Evolutionary conservation across 805 yeast genomes (phyloP).

Genomic region (Lipomyces oligophaga): DNA sequence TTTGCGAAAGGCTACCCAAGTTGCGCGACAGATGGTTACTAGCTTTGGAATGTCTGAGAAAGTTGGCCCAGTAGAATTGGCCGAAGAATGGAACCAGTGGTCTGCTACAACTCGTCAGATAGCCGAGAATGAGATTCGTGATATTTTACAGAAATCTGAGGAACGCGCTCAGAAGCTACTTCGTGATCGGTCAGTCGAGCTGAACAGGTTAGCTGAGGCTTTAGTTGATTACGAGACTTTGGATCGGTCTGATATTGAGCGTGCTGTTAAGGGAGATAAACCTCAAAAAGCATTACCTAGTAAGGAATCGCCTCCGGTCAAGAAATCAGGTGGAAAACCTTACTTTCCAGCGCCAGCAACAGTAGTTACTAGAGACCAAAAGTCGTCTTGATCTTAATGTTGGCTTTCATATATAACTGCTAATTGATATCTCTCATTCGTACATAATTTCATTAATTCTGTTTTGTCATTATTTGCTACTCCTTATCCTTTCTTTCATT

Average conservation of each 20-base stretch:
- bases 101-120: conserved; percentile 79
- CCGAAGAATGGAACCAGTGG: conserved; percentile 95
- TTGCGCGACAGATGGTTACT: conserved; percentile 96
- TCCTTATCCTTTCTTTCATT: background rate
- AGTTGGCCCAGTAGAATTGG: conserved; percentile 86
- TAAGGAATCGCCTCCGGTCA: background rate
- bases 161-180: conserved; percentile 70
- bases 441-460: background rate
- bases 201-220: conserved; percentile 87
- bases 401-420: background rate
- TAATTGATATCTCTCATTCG: background rate
- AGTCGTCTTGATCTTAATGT: background rate
- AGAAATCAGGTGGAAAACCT: conserved; percentile 3
- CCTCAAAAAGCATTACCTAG: conserved; percentile 15
- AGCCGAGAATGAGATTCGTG: conserved; percentile 90
- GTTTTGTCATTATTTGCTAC: background rate
- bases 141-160: conserved; percentile 69
- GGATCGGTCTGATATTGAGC: conserved; percentile 84
- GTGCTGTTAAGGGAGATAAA: conserved; percentile 74
- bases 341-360: conserved; percentile 6
- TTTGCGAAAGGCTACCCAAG: conserved; percentile 79
- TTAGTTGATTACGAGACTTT: conserved; percentile 92
- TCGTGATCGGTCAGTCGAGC: conserved; percentile 58
- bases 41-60: conserved; percentile 93
- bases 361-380: conserved; percentile 2